phyloP scores from a whole-genome alignment of 345 rosid species.

The Eucalyptus marginata region DNA sequence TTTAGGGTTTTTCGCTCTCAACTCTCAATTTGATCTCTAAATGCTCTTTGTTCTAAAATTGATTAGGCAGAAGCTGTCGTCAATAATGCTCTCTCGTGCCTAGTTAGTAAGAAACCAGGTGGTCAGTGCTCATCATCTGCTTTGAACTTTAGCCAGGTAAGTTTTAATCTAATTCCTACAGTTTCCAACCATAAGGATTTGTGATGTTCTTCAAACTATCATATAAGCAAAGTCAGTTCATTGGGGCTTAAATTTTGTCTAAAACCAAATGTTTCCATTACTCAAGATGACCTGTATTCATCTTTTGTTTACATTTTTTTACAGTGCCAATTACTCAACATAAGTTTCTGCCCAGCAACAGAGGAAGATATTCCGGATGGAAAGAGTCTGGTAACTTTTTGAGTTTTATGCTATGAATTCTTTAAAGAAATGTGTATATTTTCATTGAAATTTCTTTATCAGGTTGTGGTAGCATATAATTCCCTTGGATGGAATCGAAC shows the following conservation, averaged over 20 bases:
- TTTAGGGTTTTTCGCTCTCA: neutral
- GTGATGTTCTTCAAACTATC: neutral
- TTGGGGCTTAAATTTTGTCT: neutral
- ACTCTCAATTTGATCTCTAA: neutral
- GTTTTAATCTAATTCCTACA: neutral
- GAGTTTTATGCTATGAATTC: neutral
- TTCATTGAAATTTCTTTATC: constrained; percentile 3
- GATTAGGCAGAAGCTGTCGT: constrained; percentile 49
- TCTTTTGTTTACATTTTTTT: neutral
- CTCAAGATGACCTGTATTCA: neutral
- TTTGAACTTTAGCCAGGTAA: constrained; percentile 43
- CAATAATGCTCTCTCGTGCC: constrained; percentile 50
- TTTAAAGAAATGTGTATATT: neutral
- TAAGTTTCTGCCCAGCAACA: constrained; percentile 78
- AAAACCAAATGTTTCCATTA: neutral
- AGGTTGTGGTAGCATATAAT: constrained; percentile 78
- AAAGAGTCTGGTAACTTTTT: constrained; percentile 55
- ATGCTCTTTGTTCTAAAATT: neutral
- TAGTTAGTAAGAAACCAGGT: constrained; percentile 24
- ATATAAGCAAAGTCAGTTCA: neutral
- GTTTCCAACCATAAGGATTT: neutral
- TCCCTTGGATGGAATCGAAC: constrained; percentile 79
- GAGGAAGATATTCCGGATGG: constrained; percentile 38
- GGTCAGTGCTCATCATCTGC: constrained; percentile 25
- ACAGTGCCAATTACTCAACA: constrained; percentile 78